Evolutionary conservation across 2,329 filamentous ascomycete species (phyloP).

Genomic region (Cercospora sojina): DNA sequence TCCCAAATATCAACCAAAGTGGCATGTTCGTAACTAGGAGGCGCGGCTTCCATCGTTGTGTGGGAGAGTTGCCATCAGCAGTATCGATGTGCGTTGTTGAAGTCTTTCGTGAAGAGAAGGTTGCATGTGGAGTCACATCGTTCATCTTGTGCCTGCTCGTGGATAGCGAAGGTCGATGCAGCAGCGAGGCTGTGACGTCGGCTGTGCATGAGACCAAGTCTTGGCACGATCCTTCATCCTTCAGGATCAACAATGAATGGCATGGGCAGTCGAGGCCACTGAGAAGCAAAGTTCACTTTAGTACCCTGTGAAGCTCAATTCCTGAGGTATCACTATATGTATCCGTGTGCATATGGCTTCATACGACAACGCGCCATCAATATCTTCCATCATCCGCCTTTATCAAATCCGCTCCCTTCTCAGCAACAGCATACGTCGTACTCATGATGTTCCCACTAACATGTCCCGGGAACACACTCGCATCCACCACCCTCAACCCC

Average conservation of each 20-base stretch:
- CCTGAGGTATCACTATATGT: neutral
- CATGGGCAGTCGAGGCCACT: neutral
- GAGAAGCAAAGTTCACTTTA: neutral
- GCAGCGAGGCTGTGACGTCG: neutral
- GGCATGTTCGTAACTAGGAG: slow-evolving; percentile 60
- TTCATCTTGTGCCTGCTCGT: neutral
- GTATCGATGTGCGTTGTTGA: neutral
- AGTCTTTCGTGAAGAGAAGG: neutral
- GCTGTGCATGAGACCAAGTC: neutral
- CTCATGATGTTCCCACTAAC: slow-evolving; percentile 37
- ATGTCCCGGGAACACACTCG: slow-evolving; percentile 39
- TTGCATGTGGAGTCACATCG: neutral
- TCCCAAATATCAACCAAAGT: slow-evolving; percentile 56
- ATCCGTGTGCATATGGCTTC: neutral
- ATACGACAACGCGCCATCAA: neutral
- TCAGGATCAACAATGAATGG: neutral
- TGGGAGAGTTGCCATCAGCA: neutral
- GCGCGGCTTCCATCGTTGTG: slow-evolving; percentile 54
- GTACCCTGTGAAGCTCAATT: neutral
- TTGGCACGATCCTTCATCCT: neutral
- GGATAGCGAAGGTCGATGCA: neutral
- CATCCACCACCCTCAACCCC: slow-evolving; percentile 37
- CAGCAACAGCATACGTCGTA: slow-evolving; percentile 39
- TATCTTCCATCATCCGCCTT: slow-evolving; percentile 30
- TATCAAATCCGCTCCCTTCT: slow-evolving; percentile 40